Percentiles rank a stretch among this genome's conserved stretches.
phyloP scores from a whole-genome alignment of 148 eudicot genomes.

The Cornus controversa region DNA sequence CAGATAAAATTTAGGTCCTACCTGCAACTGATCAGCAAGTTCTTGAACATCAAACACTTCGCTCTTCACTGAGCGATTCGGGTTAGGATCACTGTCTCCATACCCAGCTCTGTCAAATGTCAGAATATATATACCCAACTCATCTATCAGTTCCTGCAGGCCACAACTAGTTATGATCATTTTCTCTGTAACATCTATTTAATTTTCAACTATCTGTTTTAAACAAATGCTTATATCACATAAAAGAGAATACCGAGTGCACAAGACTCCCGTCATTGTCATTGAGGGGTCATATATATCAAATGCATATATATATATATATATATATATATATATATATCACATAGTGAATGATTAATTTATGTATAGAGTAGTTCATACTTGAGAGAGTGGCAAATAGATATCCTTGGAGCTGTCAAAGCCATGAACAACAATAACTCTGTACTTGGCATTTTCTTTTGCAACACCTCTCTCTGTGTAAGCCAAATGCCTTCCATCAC shows the following conservation, averaged over 20 bases:
- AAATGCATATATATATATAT: no score
- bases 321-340: no score
- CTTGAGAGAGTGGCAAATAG: constrained; percentile 65
- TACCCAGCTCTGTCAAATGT: constrained; percentile 67
- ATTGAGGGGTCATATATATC: no score
- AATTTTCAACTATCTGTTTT: no score
- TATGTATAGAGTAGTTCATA: constrained; percentile 13
- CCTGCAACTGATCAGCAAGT: constrained; percentile 56
- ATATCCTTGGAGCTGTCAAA: constrained; percentile 73
- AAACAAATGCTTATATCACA: background rate
- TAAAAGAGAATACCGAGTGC: no score
- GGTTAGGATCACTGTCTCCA: constrained; percentile 73
- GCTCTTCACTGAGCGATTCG: constrained; percentile 48
- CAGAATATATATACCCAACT: constrained; percentile 49
- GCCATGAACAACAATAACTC: constrained; percentile 71
- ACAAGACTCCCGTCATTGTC: no score
- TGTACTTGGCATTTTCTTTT: constrained; percentile 49
- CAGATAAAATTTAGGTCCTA: constrained; percentile 58
- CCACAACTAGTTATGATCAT: background rate
- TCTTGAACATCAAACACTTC: constrained; percentile 65
- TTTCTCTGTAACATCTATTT: background rate
- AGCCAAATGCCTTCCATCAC: constrained; percentile 72
- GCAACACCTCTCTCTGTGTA: constrained; percentile 69
- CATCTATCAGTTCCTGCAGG: constrained; percentile 54
- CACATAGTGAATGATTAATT: background rate